These are phyloP conservation scores for Dendrocalamus latiflorus DNA, from an alignment of 202 grass and related monocot species.

Conservation along the genomic window DNA sequence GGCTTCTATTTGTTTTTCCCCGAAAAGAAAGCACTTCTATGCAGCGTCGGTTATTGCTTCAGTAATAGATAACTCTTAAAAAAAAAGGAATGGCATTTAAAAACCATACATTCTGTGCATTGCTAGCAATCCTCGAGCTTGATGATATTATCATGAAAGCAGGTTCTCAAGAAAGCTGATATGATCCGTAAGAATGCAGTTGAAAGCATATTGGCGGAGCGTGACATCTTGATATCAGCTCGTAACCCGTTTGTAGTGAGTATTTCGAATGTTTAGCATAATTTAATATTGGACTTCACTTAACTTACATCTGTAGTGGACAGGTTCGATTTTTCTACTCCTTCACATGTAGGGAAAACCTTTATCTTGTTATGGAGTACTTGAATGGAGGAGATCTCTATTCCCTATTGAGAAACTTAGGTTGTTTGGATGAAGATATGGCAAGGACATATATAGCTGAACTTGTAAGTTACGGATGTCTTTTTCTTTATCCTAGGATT, in stretches of 20 bases:
- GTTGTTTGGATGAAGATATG: too few relatives aligned
- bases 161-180: constrained; percentile 91
- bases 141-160: background rate
- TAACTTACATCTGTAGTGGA: too few relatives aligned
- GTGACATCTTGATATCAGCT: constrained; percentile 91
- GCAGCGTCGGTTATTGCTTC: background rate
- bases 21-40: background rate
- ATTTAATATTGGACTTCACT: background rate
- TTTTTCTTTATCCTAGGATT: too few relatives aligned
- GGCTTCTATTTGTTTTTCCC: background rate
- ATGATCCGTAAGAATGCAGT: constrained; percentile 97
- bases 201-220: constrained; percentile 86
- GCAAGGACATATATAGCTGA: too few relatives aligned
- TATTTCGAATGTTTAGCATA: background rate
- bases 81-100: background rate
- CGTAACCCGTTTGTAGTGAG: constrained; percentile 76
- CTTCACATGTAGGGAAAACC: too few relatives aligned
- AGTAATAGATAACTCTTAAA: background rate
- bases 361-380: too few relatives aligned
- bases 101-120: background rate
- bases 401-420: too few relatives aligned
- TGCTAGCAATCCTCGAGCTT: background rate
- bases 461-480: too few relatives aligned
- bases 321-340: too few relatives aligned
- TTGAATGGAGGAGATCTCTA: too few relatives aligned